Conservation (phyloP, 306 rosid species). For the Vicia villosa region DNA sequence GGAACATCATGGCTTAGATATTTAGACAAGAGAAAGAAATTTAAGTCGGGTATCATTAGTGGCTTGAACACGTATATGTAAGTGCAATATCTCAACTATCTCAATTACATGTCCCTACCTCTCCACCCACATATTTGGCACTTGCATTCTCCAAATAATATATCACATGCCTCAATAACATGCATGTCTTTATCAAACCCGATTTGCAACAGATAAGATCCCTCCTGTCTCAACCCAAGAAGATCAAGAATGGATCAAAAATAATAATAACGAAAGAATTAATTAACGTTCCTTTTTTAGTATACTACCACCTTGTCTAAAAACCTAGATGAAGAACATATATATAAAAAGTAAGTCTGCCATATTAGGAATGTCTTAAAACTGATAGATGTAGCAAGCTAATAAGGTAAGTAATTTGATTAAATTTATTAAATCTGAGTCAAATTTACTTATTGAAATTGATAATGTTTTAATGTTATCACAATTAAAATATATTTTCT, state of each 20-base stretch:
- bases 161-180: neutral
- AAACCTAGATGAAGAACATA: too few relatives aligned
- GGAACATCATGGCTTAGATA: slow-evolving; percentile 29
- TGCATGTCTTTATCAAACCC: slow-evolving; percentile 2
- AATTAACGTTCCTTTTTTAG: too few relatives aligned
- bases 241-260: neutral
- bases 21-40: neutral
- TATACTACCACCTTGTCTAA: too few relatives aligned
- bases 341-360: too few relatives aligned
- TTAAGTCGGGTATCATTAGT: neutral
- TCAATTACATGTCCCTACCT: slow-evolving; percentile 6
- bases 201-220: slow-evolving; percentile 24
- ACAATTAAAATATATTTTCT: too few relatives aligned
- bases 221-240: slow-evolving; percentile 23
- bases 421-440: too few relatives aligned
- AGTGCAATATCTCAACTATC: neutral
- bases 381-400: too few relatives aligned
- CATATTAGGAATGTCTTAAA: too few relatives aligned
- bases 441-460: too few relatives aligned
- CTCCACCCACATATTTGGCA: slow-evolving; percentile 4
- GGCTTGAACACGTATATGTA: slow-evolving; percentile 19
- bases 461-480: too few relatives aligned
- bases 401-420: too few relatives aligned
- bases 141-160: neutral
- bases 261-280: neutral